Evolutionary conservation across 2,329 filamentous ascomycete species (phyloP).

Genomic region (Plectosphaerella sp.): DNA sequence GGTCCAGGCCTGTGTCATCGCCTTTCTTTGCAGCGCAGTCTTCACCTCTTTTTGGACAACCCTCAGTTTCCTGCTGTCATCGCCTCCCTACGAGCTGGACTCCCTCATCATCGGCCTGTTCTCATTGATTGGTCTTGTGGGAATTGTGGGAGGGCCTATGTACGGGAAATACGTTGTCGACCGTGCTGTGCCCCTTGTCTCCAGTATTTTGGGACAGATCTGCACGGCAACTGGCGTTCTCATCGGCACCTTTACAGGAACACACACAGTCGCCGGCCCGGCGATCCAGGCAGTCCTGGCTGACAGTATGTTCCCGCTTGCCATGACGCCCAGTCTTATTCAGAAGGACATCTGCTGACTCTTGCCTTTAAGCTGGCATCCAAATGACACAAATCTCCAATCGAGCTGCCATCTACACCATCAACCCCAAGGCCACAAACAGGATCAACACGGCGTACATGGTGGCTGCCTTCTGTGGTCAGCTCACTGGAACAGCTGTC

Average conservation of each 20-base stretch:
- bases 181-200: conserved; percentile 62
- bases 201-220: conserved; percentile 57
- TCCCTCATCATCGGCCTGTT: conserved; percentile 72
- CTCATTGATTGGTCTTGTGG: conserved; percentile 68
- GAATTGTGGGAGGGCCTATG: conserved; percentile 63
- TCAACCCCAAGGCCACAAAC: conserved; percentile 69
- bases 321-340: too few species aligned
- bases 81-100: conserved; percentile 62
- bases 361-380: conserved; percentile 43
- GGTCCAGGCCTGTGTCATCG: conserved; percentile 64
- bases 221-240: conserved; percentile 57
- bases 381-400: conserved; percentile 74
- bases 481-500: conserved; percentile 64
- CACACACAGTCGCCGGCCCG: conserved; percentile 63
- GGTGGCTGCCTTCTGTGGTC: conserved; percentile 70
- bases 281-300: conserved; percentile 66
- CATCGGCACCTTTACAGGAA: conserved; percentile 66
- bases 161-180: conserved; percentile 70
- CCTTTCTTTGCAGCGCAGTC: conserved; percentile 51
- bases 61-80: conserved; percentile 72
- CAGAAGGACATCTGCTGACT: conserved; percentile 10
- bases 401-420: conserved; percentile 62
- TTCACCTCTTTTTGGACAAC: conserved; percentile 59
- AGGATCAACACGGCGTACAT: conserved; percentile 80
- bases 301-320: conserved; percentile 33